phyloP scores from a whole-genome alignment of 768 basidiomycete genomes.

The Lanmaoa rubissima region DNA sequence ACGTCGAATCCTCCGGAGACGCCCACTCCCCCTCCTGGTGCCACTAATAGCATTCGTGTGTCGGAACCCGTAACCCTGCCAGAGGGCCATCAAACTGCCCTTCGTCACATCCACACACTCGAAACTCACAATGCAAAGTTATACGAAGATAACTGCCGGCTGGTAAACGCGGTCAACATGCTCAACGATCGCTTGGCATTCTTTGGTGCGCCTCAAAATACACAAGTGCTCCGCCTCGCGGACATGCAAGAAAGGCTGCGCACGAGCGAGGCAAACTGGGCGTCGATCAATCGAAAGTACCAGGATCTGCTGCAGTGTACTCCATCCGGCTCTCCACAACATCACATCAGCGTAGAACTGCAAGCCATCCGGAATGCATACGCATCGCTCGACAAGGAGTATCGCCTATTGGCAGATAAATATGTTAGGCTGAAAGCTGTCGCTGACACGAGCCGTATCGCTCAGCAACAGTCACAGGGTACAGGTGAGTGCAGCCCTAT shows the following conservation, averaged over 20 bases:
- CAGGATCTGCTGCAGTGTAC: constrained; percentile 22
- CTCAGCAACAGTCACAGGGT: constrained; percentile 11
- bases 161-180: constrained; percentile 26
- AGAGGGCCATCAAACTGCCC: constrained; percentile 18
- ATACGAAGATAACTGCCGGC: constrained; percentile 39
- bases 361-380: constrained; percentile 17
- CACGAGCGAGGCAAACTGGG: constrained; percentile 18
- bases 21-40: constrained; percentile 2
- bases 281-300: constrained; percentile 21
- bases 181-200: constrained; percentile 33
- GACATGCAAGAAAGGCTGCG: constrained; percentile 30
- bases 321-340: constrained; percentile 14
- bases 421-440: constrained; percentile 17
- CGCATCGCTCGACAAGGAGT: constrained; percentile 21
- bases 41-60: constrained; percentile 39
- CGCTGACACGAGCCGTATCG: background rate
- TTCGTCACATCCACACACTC: constrained; percentile 34
- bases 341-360: constrained; percentile 20
- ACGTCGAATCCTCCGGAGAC: constrained; percentile 1
- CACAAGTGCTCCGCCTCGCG: constrained; percentile 16
- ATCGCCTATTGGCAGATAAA: constrained; percentile 20
- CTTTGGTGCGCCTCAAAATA: constrained; percentile 13
- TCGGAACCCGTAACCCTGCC: constrained; percentile 42
- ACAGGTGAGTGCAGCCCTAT: constrained; percentile 2
- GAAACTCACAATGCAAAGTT: constrained; percentile 33